Base-by-base conservation (phyloP, 257 asterid species). In the Fraxinus cuspidata region DNA sequence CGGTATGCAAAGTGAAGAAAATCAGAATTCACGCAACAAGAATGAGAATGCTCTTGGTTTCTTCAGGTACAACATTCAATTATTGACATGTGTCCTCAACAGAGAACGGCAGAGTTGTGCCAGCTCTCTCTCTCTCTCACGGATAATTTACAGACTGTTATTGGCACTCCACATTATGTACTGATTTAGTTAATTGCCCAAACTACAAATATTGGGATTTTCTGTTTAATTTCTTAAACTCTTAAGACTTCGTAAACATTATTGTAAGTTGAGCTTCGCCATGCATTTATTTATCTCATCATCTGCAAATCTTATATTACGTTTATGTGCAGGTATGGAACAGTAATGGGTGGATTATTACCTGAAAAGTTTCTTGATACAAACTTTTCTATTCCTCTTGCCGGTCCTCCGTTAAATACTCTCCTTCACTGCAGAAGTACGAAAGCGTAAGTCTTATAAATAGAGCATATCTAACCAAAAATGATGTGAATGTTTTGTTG, bases 11-110 rank as follows among this genome's bases (percentile, higher is more conserved):
- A n/a, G n/a, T n/a, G n/a, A n/a, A n/a, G n/a, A n/a, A n/a, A n/a
- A n/a, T n/a, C n/a, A n/a, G n/a, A n/a, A n/a, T n/a, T n/a, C n/a
- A n/a, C n/a, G n/a, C n/a, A n/a, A n/a, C n/a, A n/a, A n/a, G n/a
- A n/a, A n/a, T 16, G 5, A 1, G 56, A 60, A 71, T 77, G 21
- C 32, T 69, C 51, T 79, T 58, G 77, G 60, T 74, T 80, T 83
- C 79, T 89, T 83, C 89, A 95, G 99, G 99, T 95, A 19, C 99
- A 95, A 74, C 99, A 95, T 82, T 95, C 99, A 58, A 86, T 95
- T 74, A 96, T 95, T 74, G 99, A 95, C 88, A 91, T 95, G 97
- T 98, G 98, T 44, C 98, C 99, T 84, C 99, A 92, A 76, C 97
- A 91, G 88, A 90, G 82, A 86, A 95, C 93, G 99, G 98, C 97